Evolutionary conservation across 2,329 filamentous ascomycete genomes (phyloP).

Genomic region (Calycina marina): DNA sequence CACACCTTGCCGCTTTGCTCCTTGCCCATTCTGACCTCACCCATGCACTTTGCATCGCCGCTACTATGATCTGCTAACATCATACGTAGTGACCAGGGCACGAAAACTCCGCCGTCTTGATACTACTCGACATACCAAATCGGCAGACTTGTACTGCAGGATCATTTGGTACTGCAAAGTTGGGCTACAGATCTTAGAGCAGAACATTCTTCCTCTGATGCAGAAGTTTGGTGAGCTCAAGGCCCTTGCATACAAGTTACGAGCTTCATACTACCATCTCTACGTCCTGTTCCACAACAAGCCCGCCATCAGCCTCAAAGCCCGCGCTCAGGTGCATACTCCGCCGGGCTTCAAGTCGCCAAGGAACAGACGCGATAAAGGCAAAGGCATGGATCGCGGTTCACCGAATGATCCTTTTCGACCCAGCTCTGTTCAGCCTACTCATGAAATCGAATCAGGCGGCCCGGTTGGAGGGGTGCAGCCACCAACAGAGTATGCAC

Average conservation of each 20-base stretch:
- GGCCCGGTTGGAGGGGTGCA: slow-evolving; percentile 30
- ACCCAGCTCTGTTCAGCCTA: slow-evolving; percentile 21
- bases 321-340: slow-evolving; percentile 25
- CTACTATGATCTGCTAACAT: too few species aligned
- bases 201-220: slow-evolving; percentile 76
- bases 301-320: slow-evolving; percentile 42
- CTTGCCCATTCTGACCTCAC: too few species aligned
- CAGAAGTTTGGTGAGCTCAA: slow-evolving; percentile 68
- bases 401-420: slow-evolving; percentile 11
- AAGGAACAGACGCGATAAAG: slow-evolving; percentile 19
- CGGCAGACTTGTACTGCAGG: slow-evolving; percentile 71
- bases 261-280: slow-evolving; percentile 90
- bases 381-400: slow-evolving; percentile 16
- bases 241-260: slow-evolving; percentile 80
- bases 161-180: slow-evolving; percentile 94
- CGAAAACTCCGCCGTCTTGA: slow-evolving; percentile 75
- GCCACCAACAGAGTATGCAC: slow-evolving; percentile 29
- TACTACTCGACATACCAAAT: slow-evolving; percentile 60
- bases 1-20: too few species aligned
- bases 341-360: slow-evolving; percentile 21
- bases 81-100: slow-evolving; percentile 65
- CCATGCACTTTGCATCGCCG: too few species aligned
- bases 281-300: slow-evolving; percentile 94
- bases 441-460: slow-evolving; percentile 22
- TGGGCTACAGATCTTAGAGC: slow-evolving; percentile 74